Evolutionary conservation across 441 rosid genomes (phyloP).

Genomic region (Gossypium lobatum): DNA sequence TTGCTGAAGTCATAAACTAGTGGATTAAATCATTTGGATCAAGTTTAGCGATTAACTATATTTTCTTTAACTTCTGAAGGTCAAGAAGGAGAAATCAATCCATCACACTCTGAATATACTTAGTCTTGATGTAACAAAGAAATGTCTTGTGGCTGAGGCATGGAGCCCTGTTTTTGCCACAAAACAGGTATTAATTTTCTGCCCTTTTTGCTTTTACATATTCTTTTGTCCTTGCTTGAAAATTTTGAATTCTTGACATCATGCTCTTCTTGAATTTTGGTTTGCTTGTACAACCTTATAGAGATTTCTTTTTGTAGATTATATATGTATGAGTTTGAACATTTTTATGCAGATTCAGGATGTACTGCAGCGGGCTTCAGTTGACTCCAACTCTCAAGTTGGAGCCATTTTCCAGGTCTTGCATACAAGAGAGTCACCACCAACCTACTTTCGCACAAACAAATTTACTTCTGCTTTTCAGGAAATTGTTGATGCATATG

Average conservation of each 20-base stretch:
- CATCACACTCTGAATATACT: slow-evolving; percentile 73
- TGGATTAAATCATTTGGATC: not conserved
- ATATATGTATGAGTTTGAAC: slow-evolving; percentile 9
- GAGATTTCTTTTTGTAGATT: not conserved
- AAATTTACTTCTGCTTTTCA: slow-evolving; percentile 71
- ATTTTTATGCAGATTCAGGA: slow-evolving; percentile 55
- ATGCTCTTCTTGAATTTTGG: slow-evolving; percentile 2
- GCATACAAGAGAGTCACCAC: slow-evolving; percentile 63
- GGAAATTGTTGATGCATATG: slow-evolving; percentile 81
- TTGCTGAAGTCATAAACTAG: slow-evolving; percentile 4
- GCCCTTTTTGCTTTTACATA: not conserved
- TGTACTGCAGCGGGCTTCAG: slow-evolving; percentile 55
- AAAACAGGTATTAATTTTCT: slow-evolving; percentile 44
- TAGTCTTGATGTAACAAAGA: slow-evolving; percentile 73
- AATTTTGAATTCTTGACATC: not conserved
- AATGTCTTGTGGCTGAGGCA: slow-evolving; percentile 74
- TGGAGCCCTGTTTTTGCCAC: slow-evolving; percentile 74
- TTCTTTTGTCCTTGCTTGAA: not conserved
- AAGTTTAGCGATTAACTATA: not conserved
- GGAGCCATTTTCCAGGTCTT: slow-evolving; percentile 61
- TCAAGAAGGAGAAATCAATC: slow-evolving; percentile 67
- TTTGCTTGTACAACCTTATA: not conserved
- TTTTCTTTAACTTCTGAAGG: slow-evolving; percentile 38
- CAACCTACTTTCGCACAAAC: slow-evolving; percentile 68
- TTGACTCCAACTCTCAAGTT: slow-evolving; percentile 69